Base-by-base conservation (phyloP, 345 rosid genomes). In the Kernera saxatilis region DNA sequence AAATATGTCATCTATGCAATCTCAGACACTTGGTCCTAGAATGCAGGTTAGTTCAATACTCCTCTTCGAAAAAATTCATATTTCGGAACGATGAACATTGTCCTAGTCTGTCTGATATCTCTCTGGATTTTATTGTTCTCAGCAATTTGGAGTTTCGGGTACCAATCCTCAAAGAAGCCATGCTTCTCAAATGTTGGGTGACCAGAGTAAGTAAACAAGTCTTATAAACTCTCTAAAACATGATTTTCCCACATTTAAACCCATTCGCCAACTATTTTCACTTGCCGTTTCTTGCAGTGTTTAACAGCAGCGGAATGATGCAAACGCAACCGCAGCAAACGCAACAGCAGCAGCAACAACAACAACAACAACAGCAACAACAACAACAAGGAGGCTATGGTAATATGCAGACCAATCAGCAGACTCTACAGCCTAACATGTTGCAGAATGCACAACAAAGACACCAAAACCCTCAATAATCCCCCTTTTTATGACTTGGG, bases 61-160 rank as follows among this genome's bases (percentile, higher is more conserved):
- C 8, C 25, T 33, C 40, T 51, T 27, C n/a, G 11, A 50, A 6
- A 15, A 3, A 17, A 13, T 6, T 19, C 12, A 21, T 35, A 15
- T 35, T 19, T 36, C 17, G 5, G 1, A 21, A 40, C 14, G 12
- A 27, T 27, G 32, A 29, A 22, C 25, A 14, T 19, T 8, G 30
- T 19, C 61, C 4, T 29, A 15, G n/a, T 39, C 37, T 67, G n/a
- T 39, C 37, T 67, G 14, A 67, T 25, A 25, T 51, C 12, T 48
- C 53, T 29, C 1, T 65, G 9, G 45, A 22, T 9, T 29, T 49
- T 64, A 29, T 64, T 49, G 13, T 64, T 52, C 48, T 11, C n/a
- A 79, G 85, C 93, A 91, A 88, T 84, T 32, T 81, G 96, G 92
- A 79, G 80, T 91, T 80, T 21, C 92, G 45, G 93, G 90, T 71